Base-by-base conservation (phyloP, 73 alveolate species). In the Effrenium voratum region DNA sequence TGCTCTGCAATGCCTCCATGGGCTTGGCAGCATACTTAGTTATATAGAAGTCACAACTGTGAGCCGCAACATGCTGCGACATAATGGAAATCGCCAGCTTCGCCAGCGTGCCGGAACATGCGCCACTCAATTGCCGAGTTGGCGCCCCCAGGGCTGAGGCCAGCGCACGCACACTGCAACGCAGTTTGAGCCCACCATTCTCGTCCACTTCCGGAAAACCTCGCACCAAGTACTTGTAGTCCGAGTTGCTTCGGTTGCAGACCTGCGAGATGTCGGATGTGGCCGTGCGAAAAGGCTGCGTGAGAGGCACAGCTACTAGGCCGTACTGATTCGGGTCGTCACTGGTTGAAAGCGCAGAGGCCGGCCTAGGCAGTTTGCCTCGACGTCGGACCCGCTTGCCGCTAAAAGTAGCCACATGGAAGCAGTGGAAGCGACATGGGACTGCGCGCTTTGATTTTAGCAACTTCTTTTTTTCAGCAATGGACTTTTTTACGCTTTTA, bases 11-110 rank as follows among this genome's bases (percentile, higher is more conserved):
- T 41, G 13, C 38, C 26, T 83, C 93, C 77, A 83, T 12, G 41
- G 93, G 77, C 52, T 83, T 83, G 5, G 77, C 36, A 12, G 22
- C 26, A 13, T 83, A 83, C 24, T 83, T 83, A 5, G 93, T 83
- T n/a, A 52, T 83, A 55, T 83, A 83, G n/a, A 50, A 49, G 12
- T 46, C 92, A 5, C 30, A 0, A 30, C 32, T 30, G 22, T 16
- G 13, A 2, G 73, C n/a, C 34, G 70, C 92, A 22, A 46, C 70
- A 30, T 79, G 60, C 13, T 22, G 30, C 2, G 40, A 41, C 24
- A 79, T 36, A 6, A 46, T 15, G 28, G 15, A 2, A 2, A 1
- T 30, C 3, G 60, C 90, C 8, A 43, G 1, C 28, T 28, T 43
- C 19, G 44, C 68, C 63, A 45, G 30, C 32, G 34, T 28, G 32